Conservation (phyloP, 768 basidiomycete genomes). For the Lactifluus pinguis region DNA sequence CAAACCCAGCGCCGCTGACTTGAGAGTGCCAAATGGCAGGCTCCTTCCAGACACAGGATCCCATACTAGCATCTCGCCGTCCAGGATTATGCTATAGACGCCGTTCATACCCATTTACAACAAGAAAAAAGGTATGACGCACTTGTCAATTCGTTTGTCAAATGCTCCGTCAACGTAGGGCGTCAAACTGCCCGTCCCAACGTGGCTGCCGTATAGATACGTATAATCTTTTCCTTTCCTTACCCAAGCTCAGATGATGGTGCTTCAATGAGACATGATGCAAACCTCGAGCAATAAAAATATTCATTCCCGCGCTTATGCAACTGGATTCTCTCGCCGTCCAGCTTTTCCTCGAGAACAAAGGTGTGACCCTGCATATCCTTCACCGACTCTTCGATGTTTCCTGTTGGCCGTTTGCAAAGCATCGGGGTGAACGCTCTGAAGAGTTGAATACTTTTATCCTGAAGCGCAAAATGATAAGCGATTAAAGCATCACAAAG, state of each 20-base stretch:
- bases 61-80: slow-evolving; percentile 99
- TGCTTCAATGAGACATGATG: not conserved
- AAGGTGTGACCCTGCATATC: slow-evolving; percentile 76
- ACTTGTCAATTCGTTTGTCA: slow-evolving; percentile 73
- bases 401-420: slow-evolving; percentile 78
- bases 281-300: slow-evolving; percentile 84
- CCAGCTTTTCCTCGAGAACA: slow-evolving; percentile 93
- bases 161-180: slow-evolving; percentile 77
- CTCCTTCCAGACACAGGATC: slow-evolving; percentile 85
- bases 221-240: slow-evolving; percentile 91
- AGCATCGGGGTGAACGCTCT: slow-evolving; percentile 91
- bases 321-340: slow-evolving; percentile 93
- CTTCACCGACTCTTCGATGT: slow-evolving; percentile 75
- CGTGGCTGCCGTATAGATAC: slow-evolving; percentile 80
- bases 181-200: slow-evolving; percentile 79
- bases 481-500: not conserved
- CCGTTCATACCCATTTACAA: not conserved
- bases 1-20: slow-evolving; percentile 81
- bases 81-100: slow-evolving; percentile 68
- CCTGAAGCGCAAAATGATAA: slow-evolving; percentile 33
- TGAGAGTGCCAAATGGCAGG: slow-evolving; percentile 87
- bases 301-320: slow-evolving; percentile 90
- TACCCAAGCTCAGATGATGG: not conserved
- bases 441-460: slow-evolving; percentile 77
- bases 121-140: slow-evolving; percentile 23